These are phyloP conservation scores for Tephrocybe sp. DNA, from an alignment of 768 basidiomycete genomes.

Conservation along the genomic window DNA sequence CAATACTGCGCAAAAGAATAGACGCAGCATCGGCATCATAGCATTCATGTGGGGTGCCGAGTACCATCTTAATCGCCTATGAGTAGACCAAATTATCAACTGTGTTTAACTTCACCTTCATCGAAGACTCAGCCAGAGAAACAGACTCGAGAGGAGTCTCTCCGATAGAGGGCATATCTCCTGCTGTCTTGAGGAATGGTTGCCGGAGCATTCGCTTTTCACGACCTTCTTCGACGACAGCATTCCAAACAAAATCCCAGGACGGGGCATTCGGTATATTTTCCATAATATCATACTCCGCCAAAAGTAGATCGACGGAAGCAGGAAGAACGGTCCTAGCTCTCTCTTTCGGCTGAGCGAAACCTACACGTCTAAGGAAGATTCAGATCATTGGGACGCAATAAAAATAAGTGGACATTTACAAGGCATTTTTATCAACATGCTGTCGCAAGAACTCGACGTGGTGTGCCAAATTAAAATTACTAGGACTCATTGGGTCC, in stretches of 20 bases:
- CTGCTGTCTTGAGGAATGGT: conserved; percentile 47
- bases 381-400: conserved; percentile 12
- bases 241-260: conserved; percentile 79
- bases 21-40: conserved; percentile 66
- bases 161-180: conserved; percentile 33
- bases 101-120: conserved; percentile 53
- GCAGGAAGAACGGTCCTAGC: conserved; percentile 36
- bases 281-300: conserved; percentile 52
- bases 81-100: background rate
- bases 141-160: conserved; percentile 37
- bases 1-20: conserved; percentile 52
- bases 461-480: conserved; percentile 83
- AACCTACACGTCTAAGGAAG: conserved; percentile 61
- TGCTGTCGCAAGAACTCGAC: conserved; percentile 77
- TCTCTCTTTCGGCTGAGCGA: conserved; percentile 43
- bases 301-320: conserved; percentile 42
- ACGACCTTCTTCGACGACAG: conserved; percentile 69
- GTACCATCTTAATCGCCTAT: conserved; percentile 58
- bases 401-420: conserved; percentile 31
- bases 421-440: conserved; percentile 88
- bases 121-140: conserved; percentile 61
- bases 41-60: conserved; percentile 68
- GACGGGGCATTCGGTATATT: conserved; percentile 38
- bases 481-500: conserved; percentile 60
- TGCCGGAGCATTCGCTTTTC: conserved; percentile 66